These are phyloP conservation scores for Ceratocystis huliohia DNA, from an alignment of 2,329 filamentous ascomycete genomes.

Conservation along the genomic window DNA sequence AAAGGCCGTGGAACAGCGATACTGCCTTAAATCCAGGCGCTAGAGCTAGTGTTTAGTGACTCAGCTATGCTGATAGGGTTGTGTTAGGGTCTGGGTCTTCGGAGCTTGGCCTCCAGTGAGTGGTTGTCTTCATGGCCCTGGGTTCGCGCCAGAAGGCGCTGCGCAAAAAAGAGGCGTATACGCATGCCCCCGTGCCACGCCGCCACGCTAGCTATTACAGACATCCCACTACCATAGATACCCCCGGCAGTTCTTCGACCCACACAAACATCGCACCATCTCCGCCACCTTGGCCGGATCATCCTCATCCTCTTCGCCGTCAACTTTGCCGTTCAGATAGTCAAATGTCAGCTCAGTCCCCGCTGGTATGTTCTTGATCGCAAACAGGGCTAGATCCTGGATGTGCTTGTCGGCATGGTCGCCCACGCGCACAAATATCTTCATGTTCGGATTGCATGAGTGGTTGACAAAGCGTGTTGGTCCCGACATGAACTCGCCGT, in stretches of 20 bases:
- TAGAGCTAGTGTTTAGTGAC: neutral
- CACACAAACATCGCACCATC: constrained; percentile 51
- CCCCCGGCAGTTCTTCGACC: constrained; percentile 52
- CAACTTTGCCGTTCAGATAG: constrained; percentile 55
- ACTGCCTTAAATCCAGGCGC: neutral
- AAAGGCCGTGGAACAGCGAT: neutral
- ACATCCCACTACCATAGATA: constrained; percentile 46
- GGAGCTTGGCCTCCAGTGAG: too few species aligned
- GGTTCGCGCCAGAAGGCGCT: neutral
- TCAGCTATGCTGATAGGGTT: neutral
- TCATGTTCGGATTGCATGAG: constrained; percentile 64
- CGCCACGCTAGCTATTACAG: neutral
- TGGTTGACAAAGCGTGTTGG: constrained; percentile 77
- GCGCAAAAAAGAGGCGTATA: neutral
- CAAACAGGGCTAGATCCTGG: constrained; percentile 68
- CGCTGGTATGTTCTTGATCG: constrained; percentile 49
- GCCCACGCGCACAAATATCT: constrained; percentile 66
- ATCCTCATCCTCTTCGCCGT: constrained; percentile 35
- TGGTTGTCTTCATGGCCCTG: too few species aligned
- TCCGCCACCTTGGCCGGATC: constrained; percentile 32
- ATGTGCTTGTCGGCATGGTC: constrained; percentile 62
- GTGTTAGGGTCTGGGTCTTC: neutral
- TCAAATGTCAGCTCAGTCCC: constrained; percentile 68
- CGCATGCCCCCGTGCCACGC: neutral
- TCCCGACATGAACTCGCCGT: constrained; percentile 65